Conservation (phyloP, 345 rosid species). For the Alliaria petiolata region DNA sequence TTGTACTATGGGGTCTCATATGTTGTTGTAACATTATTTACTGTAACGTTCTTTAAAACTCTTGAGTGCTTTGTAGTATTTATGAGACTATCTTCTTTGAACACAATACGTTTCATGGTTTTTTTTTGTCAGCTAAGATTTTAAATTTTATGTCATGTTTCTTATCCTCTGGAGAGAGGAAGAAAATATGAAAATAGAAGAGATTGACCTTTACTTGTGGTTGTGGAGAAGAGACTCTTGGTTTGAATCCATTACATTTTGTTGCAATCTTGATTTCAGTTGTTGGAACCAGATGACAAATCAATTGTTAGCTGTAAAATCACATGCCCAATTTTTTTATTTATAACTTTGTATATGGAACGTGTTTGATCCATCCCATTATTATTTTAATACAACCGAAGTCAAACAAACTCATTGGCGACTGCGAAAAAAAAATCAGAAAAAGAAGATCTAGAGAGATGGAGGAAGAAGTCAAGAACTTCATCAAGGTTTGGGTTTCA, state of each 20-base stretch:
- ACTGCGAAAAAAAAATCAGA: neutral
- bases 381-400: too few species aligned
- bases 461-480: slow-evolving; percentile 25
- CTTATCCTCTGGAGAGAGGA: neutral
- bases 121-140: neutral
- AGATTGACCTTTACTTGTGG: neutral
- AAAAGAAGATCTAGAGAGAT: slow-evolving; percentile 17
- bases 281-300: too few species aligned
- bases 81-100: neutral
- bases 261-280: too few species aligned
- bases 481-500: slow-evolving; percentile 12
- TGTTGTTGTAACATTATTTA: slow-evolving; percentile 10
- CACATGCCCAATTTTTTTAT: neutral
- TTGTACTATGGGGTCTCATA: neutral
- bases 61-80: neutral
- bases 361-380: too few species aligned
- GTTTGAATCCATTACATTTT: neutral
- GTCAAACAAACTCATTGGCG: neutral
- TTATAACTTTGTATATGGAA: too few species aligned
- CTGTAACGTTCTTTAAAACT: neutral
- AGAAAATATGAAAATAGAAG: neutral
- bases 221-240: neutral
- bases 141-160: neutral
- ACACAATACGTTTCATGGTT: neutral
- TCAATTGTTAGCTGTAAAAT: neutral